Evolutionary conservation across 495 filamentous ascomycete species (phyloP).

Genomic region (Penicillium arizonense): DNA sequence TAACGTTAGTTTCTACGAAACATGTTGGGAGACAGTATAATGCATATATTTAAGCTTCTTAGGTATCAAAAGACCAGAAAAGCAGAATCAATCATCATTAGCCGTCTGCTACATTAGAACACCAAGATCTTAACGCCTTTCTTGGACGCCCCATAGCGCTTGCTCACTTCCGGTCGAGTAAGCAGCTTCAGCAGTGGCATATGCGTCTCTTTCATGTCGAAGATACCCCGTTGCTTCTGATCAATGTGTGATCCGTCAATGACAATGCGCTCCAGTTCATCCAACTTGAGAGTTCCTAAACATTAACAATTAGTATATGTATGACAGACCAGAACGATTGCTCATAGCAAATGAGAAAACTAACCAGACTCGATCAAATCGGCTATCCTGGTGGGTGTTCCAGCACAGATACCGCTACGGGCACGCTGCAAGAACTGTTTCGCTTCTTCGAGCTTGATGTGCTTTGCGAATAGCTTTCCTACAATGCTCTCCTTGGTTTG

Average conservation of each 20-base stretch:
- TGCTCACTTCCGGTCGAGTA: slow-evolving; percentile 63
- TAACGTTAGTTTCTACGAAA: background rate
- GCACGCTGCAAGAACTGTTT: slow-evolving; percentile 68
- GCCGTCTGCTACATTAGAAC: slow-evolving; percentile 26
- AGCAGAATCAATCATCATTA: background rate
- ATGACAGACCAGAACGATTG: background rate
- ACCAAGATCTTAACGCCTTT: slow-evolving; percentile 40
- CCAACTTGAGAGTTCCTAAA: slow-evolving; percentile 64
- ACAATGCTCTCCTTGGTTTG: slow-evolving; percentile 73
- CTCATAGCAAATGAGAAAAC: slow-evolving; percentile 6
- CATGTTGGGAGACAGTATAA: background rate
- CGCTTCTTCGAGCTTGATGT: slow-evolving; percentile 91
- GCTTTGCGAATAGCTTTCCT: slow-evolving; percentile 95
- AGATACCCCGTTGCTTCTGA: slow-evolving; percentile 84
- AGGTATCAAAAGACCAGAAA: background rate
- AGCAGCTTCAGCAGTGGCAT: slow-evolving; percentile 71
- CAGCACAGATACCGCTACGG: slow-evolving; percentile 76
- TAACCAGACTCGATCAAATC: slow-evolving; percentile 79
- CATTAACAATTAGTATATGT: slow-evolving; percentile 3
- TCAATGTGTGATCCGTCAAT: slow-evolving; percentile 90
- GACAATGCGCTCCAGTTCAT: slow-evolving; percentile 72
- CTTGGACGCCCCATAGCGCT: slow-evolving; percentile 54
- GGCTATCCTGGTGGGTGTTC: slow-evolving; percentile 77
- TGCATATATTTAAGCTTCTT: background rate
- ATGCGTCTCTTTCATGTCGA: slow-evolving; percentile 90